phyloP scores from a whole-genome alignment of 805 yeast species.

The Hanseniaspora pseudoguilliermondii region DNA sequence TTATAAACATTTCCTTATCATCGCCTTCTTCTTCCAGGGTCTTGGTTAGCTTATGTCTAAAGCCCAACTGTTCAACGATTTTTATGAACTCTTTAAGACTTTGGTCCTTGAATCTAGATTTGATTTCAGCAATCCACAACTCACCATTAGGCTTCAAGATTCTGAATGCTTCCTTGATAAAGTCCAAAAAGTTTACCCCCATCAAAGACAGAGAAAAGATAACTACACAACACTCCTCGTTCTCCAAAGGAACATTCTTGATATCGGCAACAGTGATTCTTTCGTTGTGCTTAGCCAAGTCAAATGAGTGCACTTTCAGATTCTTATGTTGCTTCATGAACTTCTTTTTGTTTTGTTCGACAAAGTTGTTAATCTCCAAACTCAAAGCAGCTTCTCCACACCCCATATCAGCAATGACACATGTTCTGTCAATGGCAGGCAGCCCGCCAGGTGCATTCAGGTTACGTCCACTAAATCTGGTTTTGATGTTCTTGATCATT shows the following conservation, averaged over 20 bases:
- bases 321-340: slow-evolving; percentile 32
- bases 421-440: slow-evolving; percentile 49
- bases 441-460: slow-evolving; percentile 93
- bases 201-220: slow-evolving; percentile 86
- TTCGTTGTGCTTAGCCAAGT: slow-evolving; percentile 75
- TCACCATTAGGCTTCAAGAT: slow-evolving; percentile 83
- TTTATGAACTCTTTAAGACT: slow-evolving; percentile 72
- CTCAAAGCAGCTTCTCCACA: slow-evolving; percentile 95
- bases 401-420: slow-evolving; percentile 95
- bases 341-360: slow-evolving; percentile 27
- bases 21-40: slow-evolving; percentile 25
- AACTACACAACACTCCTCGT: slow-evolving; percentile 73
- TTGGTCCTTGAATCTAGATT: slow-evolving; percentile 71
- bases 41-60: slow-evolving; percentile 80
- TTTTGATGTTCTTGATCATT: slow-evolving; percentile 58
- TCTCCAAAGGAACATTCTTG: slow-evolving; percentile 71
- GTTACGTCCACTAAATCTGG: slow-evolving; percentile 42
- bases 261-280: slow-evolving; percentile 95
- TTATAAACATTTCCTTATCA: slow-evolving; percentile 80
- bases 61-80: slow-evolving; percentile 64
- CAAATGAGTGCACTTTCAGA: slow-evolving; percentile 74
- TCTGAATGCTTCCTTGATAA: slow-evolving; percentile 79
- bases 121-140: slow-evolving; percentile 94
- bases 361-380: slow-evolving; percentile 43
- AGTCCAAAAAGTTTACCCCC: slow-evolving; percentile 95